Conservation (phyloP, 2,329 filamentous ascomycete species). For the Fusarium albidum region DNA sequence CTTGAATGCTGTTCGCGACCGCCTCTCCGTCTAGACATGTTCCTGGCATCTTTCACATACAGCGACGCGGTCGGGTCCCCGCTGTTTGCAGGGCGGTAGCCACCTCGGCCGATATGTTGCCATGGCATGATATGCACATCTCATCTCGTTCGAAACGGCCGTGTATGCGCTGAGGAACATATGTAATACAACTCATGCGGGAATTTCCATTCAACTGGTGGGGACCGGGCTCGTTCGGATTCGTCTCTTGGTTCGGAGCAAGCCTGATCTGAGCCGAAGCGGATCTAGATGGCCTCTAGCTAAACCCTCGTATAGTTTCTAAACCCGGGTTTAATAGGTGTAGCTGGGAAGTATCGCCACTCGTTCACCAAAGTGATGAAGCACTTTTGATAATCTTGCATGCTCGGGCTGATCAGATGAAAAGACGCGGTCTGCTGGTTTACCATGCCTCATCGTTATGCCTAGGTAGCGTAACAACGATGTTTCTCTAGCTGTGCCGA, state of each 20-base stretch:
- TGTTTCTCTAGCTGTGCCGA: too few relatives aligned
- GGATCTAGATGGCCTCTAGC: too few relatives aligned
- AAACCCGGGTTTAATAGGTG: too few relatives aligned
- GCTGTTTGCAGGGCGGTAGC: background rate
- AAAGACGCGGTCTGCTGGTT: too few relatives aligned
- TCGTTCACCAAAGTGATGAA: too few relatives aligned
- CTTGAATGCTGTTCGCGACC: background rate
- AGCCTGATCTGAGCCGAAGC: background rate
- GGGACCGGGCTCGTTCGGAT: background rate
- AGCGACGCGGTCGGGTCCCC: slow-evolving; percentile 1
- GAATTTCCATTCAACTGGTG: background rate
- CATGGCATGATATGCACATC: slow-evolving; percentile 4
- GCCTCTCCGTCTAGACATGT: slow-evolving; percentile 6
- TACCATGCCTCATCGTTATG: too few relatives aligned
- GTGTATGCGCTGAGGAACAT: background rate
- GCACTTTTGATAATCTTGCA: too few relatives aligned
- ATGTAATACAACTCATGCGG: background rate
- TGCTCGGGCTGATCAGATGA: too few relatives aligned
- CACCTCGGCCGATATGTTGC: background rate
- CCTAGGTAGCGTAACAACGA: too few relatives aligned
- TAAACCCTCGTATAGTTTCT: too few relatives aligned
- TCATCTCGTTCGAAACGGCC: background rate
- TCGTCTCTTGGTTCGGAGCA: slow-evolving; percentile 4
- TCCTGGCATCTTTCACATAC: slow-evolving; percentile 8
- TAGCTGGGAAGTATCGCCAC: too few relatives aligned